phyloP scores from a whole-genome alignment of 352 stramenopile genomes.

The Lagenidium sp. region DNA sequence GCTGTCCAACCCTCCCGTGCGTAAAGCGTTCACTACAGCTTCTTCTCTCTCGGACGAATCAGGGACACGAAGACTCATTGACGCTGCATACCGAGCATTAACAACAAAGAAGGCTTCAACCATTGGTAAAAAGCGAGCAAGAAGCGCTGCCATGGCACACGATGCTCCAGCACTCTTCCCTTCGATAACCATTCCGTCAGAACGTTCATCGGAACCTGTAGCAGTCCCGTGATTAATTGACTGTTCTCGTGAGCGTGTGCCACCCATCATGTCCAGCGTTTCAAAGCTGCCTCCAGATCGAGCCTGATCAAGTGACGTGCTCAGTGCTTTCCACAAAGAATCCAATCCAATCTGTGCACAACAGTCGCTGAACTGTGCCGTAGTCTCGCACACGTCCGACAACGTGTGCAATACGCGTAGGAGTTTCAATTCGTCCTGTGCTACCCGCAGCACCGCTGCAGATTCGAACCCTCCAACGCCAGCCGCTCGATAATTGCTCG shows the following conservation, averaged over 20 bases:
- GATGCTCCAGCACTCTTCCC: slow-evolving; percentile 83
- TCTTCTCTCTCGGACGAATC: slow-evolving; percentile 74
- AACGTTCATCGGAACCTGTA: slow-evolving; percentile 53
- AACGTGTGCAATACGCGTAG: slow-evolving; percentile 95
- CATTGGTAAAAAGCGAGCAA: slow-evolving; percentile 96
- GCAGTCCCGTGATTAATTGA: background rate
- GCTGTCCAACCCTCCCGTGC: slow-evolving; percentile 47
- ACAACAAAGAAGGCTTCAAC: slow-evolving; percentile 99
- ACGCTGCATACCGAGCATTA: slow-evolving; percentile 86
- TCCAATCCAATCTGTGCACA: slow-evolving; percentile 63
- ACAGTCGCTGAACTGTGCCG: slow-evolving; percentile 56
- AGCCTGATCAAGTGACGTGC: slow-evolving; percentile 63
- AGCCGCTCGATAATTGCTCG: slow-evolving; percentile 14
- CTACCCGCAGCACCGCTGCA: slow-evolving; percentile 65
- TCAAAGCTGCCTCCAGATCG: slow-evolving; percentile 66
- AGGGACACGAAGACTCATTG: slow-evolving; percentile 63
- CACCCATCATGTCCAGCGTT: slow-evolving; percentile 24
- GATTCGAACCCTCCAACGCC: slow-evolving; percentile 35
- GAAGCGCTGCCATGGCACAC: slow-evolving; percentile 87
- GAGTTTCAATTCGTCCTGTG: slow-evolving; percentile 91
- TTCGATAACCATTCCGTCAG: slow-evolving; percentile 77
- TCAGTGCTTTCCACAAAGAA: slow-evolving; percentile 70
- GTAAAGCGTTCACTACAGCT: slow-evolving; percentile 61
- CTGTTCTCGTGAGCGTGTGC: slow-evolving; percentile 4
- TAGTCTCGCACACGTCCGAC: slow-evolving; percentile 73